Base-by-base conservation (phyloP, 768 basidiomycete genomes). In the Pholiota microspora region DNA sequence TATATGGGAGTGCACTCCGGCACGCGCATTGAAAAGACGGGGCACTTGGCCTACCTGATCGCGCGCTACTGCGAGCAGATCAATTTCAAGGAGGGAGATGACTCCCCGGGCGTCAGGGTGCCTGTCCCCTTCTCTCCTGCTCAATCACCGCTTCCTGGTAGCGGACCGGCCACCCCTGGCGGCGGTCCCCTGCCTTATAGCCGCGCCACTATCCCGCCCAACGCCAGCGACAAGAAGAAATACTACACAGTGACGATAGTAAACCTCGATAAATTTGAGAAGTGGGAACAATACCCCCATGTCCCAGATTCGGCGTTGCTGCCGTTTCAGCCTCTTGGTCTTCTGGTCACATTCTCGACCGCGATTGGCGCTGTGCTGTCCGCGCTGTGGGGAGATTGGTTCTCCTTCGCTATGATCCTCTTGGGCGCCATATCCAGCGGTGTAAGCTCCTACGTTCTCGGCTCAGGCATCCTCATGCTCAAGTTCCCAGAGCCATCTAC, bases 361-460 rank as follows among this genome's bases (percentile, higher is more conserved):
- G n/a, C 57, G 10, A 57, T 34, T 1, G 57, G 55, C 31, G 53
- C 51, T n/a, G 57, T 54, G 2, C 15, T 56, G 12, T 56, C 55
- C 21, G 57, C 45, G 7, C 35, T 61, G 25, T 61, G 56, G 32
- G 18, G 34, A 4, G 60, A 61, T 52, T 61, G 60, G 60, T 61
- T 49, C n/a, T 59, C 54, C 28, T 61, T 61, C 35, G 42, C 57
- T 0, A 61, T 58, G 57, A 61, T 61, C 18, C 31, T 61, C 3
- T 32, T 59, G 3, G 60, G 60, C 1, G 53, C 50, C 40, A 27
- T 61, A 25, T 56, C 32, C 21, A 61, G 56, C 49, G 60, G 60
- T 12, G 53, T 61, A 7, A 59, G 57, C 13, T 61, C 57, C 29
- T 53, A 51, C 13, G 55, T 61, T 8, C 58, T 61, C 13, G 60